Conservation (phyloP, 495 filamentous ascomycete species). For the Trypethelium eluteriae region DNA sequence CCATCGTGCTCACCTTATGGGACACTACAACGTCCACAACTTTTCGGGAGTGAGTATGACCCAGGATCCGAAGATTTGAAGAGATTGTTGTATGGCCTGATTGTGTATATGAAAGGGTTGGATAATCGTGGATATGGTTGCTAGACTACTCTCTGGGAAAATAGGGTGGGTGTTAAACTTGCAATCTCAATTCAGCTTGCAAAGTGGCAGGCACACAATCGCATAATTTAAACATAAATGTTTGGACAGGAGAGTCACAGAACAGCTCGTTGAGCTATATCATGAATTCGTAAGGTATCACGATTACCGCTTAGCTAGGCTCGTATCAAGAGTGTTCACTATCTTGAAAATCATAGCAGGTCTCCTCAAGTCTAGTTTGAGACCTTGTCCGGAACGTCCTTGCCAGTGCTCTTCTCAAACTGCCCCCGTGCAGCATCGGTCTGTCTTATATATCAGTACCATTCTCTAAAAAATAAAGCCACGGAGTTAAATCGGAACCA, state of each 20-base stretch:
- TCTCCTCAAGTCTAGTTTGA: background rate
- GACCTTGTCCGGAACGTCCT: slow-evolving; percentile 3
- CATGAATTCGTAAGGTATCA: background rate
- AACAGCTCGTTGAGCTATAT: background rate
- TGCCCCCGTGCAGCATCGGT: background rate
- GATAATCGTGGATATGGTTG: too few species aligned
- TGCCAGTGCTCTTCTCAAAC: slow-evolving; percentile 3
- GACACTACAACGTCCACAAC: too few species aligned
- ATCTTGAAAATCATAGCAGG: background rate
- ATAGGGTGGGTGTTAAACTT: too few species aligned
- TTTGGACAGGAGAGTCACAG: background rate
- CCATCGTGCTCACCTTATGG: too few species aligned
- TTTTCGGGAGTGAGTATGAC: too few species aligned
- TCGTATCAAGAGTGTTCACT: background rate
- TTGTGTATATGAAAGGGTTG: too few species aligned
- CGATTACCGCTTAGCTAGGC: background rate
- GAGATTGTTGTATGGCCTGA: too few species aligned
- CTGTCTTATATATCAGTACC: background rate
- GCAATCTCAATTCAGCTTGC: too few species aligned
- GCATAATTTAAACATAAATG: background rate
- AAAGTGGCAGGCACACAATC: too few species aligned
- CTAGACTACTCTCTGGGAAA: too few species aligned
- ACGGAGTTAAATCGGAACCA: background rate
- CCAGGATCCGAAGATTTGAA: too few species aligned
- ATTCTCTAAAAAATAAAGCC: too few species aligned